phyloP scores from a whole-genome alignment of 2,329 filamentous ascomycete species.

The Fusarium piperis region DNA sequence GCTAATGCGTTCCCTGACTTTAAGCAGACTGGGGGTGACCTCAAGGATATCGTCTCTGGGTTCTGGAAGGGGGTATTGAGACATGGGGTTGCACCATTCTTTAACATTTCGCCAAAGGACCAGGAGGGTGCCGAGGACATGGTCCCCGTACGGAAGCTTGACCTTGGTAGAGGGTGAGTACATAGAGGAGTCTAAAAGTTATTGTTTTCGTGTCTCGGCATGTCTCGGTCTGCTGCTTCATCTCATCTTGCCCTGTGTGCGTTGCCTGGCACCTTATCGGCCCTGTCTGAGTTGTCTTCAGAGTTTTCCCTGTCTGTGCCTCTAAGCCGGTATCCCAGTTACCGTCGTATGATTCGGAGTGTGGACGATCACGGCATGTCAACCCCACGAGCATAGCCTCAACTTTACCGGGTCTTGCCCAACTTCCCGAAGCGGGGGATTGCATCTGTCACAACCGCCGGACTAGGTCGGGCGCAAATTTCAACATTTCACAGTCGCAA shows the following conservation, averaged over 20 bases:
- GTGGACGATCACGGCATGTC: not conserved
- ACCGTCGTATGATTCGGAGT: not conserved
- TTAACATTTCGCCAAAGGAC: constrained; percentile 51
- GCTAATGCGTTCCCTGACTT: constrained; percentile 98
- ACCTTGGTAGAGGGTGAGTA: constrained; percentile 58
- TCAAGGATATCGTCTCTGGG: constrained; percentile 76
- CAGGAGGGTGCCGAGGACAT: constrained; percentile 52
- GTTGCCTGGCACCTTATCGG: not conserved
- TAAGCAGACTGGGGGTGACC: constrained; percentile 85
- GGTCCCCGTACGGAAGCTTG: constrained; percentile 63
- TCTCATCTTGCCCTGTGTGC: not conserved
- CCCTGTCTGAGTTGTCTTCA: not conserved
- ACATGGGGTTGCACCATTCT: constrained; percentile 74
- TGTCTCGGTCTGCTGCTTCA: not conserved
- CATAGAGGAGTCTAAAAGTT: not conserved
- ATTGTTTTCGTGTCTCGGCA: not conserved
- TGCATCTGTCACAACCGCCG: not conserved
- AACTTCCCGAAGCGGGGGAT: not conserved
- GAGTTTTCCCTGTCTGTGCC: not conserved
- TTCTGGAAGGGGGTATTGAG: constrained; percentile 81
- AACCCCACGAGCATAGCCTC: not conserved
- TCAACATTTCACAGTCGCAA: not conserved
- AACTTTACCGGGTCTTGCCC: not conserved
- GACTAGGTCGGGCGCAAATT: not conserved
- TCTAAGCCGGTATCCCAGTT: not conserved